phyloP scores from a whole-genome alignment of 1,284 basidiomycete species.

The Ustilago bromivora region DNA sequence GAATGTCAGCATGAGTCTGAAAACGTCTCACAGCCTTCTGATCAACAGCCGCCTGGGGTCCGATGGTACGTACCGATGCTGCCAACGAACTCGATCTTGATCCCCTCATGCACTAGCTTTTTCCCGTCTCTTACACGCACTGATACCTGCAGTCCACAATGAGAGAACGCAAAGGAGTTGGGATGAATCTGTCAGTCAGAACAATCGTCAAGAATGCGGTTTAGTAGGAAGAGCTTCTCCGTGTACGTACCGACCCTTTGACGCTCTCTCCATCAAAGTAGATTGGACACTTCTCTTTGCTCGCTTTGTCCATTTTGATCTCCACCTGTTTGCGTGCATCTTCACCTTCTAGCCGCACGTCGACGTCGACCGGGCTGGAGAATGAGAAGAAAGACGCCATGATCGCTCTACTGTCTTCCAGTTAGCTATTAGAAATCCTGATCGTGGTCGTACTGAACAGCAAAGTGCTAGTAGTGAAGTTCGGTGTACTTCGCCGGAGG shows the following conservation, averaged over 20 bases:
- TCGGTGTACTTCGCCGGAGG: background rate
- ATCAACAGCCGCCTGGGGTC: no score
- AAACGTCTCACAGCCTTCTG: no score
- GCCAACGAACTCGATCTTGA: constrained; percentile 97
- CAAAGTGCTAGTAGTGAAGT: no score
- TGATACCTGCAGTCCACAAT: constrained; percentile 75
- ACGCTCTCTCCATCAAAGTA: constrained; percentile 96
- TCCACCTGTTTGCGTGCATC: constrained; percentile 83
- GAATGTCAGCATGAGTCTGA: background rate
- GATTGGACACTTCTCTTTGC: constrained; percentile 84
- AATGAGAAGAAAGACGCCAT: constrained; percentile 92
- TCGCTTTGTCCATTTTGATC: constrained; percentile 78
- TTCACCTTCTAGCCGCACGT: constrained; percentile 84
- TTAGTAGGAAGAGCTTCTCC: no score
- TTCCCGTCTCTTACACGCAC: constrained; percentile 94
- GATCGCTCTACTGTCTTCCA: background rate
- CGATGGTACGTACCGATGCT: constrained; percentile 81
- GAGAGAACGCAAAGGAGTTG: background rate
- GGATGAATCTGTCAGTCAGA: background rate
- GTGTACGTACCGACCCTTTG: constrained; percentile 79
- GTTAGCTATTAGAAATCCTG: background rate
- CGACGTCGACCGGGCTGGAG: constrained; percentile 88
- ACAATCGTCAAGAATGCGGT: no score
- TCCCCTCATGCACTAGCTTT: constrained; percentile 93
- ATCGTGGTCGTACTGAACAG: background rate